phyloP scores from a whole-genome alignment of 768 basidiomycete species.

The Amylocystis lapponica region DNA sequence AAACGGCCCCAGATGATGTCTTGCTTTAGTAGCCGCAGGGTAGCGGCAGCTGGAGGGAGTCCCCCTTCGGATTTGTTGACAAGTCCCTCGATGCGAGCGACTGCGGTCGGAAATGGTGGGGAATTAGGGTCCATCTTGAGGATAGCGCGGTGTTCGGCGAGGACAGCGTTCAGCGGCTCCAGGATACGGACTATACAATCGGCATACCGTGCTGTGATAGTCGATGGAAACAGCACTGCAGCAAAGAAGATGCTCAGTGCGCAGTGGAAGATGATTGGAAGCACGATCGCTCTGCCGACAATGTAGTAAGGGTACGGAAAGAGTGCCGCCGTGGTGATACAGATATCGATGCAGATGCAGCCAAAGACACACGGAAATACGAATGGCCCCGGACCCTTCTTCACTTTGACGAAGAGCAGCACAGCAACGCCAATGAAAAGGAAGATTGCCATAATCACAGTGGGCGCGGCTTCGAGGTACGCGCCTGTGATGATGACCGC shows the following conservation, averaged over 20 bases:
- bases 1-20: slow-evolving; percentile 61
- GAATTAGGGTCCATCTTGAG: slow-evolving; percentile 40
- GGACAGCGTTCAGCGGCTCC: slow-evolving; percentile 38
- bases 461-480: slow-evolving; percentile 56
- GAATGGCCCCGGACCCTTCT: slow-evolving; percentile 60
- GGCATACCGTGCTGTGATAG: slow-evolving; percentile 56
- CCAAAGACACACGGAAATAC: slow-evolving; percentile 49
- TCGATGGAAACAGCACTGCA: slow-evolving; percentile 54
- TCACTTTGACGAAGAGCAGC: slow-evolving; percentile 55
- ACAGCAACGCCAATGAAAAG: slow-evolving; percentile 54
- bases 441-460: slow-evolving; percentile 54
- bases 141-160: slow-evolving; percentile 41
- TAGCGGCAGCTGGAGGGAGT: slow-evolving; percentile 46
- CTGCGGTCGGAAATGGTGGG: slow-evolving; percentile 31
- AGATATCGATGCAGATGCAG: slow-evolving; percentile 58
- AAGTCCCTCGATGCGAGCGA: slow-evolving; percentile 31
- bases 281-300: slow-evolving; percentile 44
- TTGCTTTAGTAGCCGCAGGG: slow-evolving; percentile 45
- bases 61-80: slow-evolving; percentile 38
- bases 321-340: slow-evolving; percentile 49
- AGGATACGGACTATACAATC: slow-evolving; percentile 42
- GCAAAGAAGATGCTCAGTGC: slow-evolving; percentile 48
- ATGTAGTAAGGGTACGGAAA: slow-evolving; percentile 66
- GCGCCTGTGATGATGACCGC: slow-evolving; percentile 40
- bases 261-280: slow-evolving; percentile 57